phyloP scores from a whole-genome alignment of 495 filamentous ascomycete species.

The Bacidia rubella region DNA sequence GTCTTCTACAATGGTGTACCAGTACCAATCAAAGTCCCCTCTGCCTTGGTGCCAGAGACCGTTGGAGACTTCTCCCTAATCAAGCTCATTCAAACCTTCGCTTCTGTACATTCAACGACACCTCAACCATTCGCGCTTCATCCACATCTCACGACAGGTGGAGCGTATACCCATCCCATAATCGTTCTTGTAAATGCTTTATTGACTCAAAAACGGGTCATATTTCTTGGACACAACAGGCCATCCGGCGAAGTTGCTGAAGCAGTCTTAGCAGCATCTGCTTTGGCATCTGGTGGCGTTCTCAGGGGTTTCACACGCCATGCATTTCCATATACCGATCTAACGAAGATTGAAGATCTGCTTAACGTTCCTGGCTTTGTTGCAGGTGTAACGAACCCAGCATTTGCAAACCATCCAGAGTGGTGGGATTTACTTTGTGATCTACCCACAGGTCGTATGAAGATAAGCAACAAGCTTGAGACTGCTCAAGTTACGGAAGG shows the following conservation, averaged over 20 bases:
- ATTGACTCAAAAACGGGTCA: slow-evolving; percentile 89
- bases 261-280: slow-evolving; percentile 85
- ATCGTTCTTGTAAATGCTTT: slow-evolving; percentile 46
- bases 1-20: slow-evolving; percentile 92
- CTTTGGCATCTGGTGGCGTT: slow-evolving; percentile 88
- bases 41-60: slow-evolving; percentile 83
- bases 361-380: slow-evolving; percentile 94
- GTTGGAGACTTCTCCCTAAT: slow-evolving; percentile 96
- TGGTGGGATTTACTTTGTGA: slow-evolving; percentile 99
- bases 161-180: slow-evolving; percentile 46
- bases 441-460: slow-evolving; percentile 79
- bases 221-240: slow-evolving; percentile 90
- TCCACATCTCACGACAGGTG: slow-evolving; percentile 85
- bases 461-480: slow-evolving; percentile 77
- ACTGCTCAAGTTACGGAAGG: slow-evolving; percentile 66
- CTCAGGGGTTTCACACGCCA: slow-evolving; percentile 90
- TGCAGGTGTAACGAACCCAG: slow-evolving; percentile 93
- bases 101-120: slow-evolving; percentile 59
- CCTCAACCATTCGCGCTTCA: slow-evolving; percentile 83
- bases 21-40: slow-evolving; percentile 89
- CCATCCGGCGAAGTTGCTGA: slow-evolving; percentile 91
- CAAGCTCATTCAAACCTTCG: slow-evolving; percentile 91
- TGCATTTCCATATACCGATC: slow-evolving; percentile 95
- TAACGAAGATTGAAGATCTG: slow-evolving; percentile 95
- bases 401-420: slow-evolving; percentile 83